Base-by-base conservation (phyloP, 495 filamentous ascomycete genomes). In the Collariella sp. region DNA sequence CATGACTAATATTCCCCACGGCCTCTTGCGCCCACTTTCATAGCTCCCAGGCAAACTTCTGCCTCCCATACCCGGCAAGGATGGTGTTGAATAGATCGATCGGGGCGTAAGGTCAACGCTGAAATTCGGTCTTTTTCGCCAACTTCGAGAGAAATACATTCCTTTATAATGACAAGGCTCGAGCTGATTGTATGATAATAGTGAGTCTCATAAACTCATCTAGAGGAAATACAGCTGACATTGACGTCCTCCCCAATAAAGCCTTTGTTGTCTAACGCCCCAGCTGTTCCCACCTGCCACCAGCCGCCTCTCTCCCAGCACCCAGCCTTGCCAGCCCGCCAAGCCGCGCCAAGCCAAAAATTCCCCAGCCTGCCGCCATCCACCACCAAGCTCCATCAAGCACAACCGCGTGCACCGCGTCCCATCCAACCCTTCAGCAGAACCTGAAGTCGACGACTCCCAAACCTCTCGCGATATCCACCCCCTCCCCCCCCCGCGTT, bases 271-370 rank as follows among this genome's bases (percentile, higher is more conserved):
- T n/a, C n/a, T n/a, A n/a, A n/a, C n/a, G n/a, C n/a, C n/a, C n/a
- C n/a, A n/a, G 33, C 20, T 46, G 44, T 9, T n/a, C 15, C 0
- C 45, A 20, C 1, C 29, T 49, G 45, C 26, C 0, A 13, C 15
- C 38, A 55, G 20, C 46, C 36, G 53, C 18, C 29, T 18, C 9
- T 7, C 15, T 4, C 2, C 3, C 2, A 10, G 12, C 1, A 13
- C 5, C 20, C 34, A 35, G 18, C 44, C 29, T 41, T 40, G 46
- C 45, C 31, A 49, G 35, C 29, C 35, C 9, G n/a, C 11, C 9
- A 5, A 11, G 29, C 13, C 29, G 44, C 54, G 50, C 55, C 50
- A 58, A 58, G 55, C 55, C 45, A 48, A 58, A 58, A 54, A 46
- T 51, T 46, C 39, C 45, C 44, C 46, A 33, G 43, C 44, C 44